A percentile compares a stretch with the other conserved stretches of the same genome.
Evolutionary conservation across 768 basidiomycete genomes (phyloP).

Genomic region (Tephrocybe sp.): DNA sequence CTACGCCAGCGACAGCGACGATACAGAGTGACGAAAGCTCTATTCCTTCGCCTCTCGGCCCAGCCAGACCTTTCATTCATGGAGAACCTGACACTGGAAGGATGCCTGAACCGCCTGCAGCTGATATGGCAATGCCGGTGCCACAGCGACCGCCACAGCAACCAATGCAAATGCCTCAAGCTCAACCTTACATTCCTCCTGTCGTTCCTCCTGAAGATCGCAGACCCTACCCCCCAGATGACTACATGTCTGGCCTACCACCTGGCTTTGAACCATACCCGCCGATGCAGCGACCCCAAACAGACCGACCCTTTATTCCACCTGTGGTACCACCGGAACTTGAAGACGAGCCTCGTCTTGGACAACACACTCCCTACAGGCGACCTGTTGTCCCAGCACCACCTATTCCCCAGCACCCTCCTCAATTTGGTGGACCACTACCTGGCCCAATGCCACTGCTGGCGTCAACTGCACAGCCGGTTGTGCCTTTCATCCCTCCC

Average conservation of each 20-base stretch:
- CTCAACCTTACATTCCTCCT: constrained; percentile 5
- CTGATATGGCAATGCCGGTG: constrained; percentile 5
- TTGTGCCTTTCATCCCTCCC: constrained; percentile 13
- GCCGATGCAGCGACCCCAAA: constrained; percentile 1
- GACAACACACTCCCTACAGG: constrained; percentile 1
- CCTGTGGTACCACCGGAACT: constrained; percentile 16
- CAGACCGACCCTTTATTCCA: constrained; percentile 33
- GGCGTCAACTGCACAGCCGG: constrained; percentile 2
- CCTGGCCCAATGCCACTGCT: constrained; percentile 18
- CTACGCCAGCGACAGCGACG: constrained; percentile 3
- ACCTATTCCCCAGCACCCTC: constrained; percentile 14
- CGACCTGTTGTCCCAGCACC: constrained; percentile 15
- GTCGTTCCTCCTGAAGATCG: constrained; percentile 14
- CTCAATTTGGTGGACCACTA: background rate
- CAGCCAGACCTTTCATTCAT: background rate
- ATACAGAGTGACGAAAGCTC: constrained; percentile 7
- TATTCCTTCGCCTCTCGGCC: constrained; percentile 4
- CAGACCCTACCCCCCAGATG: constrained; percentile 6
- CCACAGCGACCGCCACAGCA: background rate
- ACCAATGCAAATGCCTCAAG: constrained; percentile 9
- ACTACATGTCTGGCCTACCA: too few species aligned
- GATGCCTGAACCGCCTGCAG: background rate
- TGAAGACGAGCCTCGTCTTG: background rate
- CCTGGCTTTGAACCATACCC: constrained; percentile 16
- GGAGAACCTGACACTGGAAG: background rate